phyloP scores from a whole-genome alignment of 306 rosid species.

The Acacia acuminata region DNA sequence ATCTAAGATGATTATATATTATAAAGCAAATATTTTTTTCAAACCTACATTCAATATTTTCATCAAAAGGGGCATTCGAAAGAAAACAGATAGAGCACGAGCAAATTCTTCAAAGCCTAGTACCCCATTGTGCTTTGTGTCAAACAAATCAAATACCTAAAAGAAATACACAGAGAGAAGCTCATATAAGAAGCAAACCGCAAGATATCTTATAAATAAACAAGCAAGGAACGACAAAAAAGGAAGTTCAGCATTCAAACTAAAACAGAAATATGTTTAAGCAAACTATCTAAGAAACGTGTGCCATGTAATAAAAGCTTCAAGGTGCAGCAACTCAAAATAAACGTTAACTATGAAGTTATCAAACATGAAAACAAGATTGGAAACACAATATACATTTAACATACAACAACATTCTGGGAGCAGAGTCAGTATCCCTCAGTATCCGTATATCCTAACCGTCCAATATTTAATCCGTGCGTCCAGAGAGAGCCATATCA shows the following conservation, averaged over 20 bases:
- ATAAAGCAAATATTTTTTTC: background rate
- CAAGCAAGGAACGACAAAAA: constrained; percentile 7
- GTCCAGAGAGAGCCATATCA: no score
- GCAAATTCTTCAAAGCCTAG: constrained; percentile 98
- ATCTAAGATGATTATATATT: background rate
- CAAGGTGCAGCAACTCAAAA: background rate
- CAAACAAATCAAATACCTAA: constrained; percentile 91
- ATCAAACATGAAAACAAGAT: no score
- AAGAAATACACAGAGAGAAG: constrained; percentile 12
- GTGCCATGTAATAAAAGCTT: background rate
- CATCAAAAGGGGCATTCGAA: constrained; percentile 94
- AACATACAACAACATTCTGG: background rate
- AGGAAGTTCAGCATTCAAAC: constrained; percentile 28
- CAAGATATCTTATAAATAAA: constrained; percentile 26
- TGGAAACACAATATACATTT: no score
- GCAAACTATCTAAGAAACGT: background rate
- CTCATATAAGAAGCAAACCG: constrained; percentile 27
- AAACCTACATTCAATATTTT: constrained; percentile 81
- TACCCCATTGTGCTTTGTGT: constrained; percentile 96
- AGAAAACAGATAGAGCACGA: constrained; percentile 92
- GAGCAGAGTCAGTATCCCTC: no score
- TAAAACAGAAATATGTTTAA: background rate
- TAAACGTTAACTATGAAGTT: no score
- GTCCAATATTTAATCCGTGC: no score
- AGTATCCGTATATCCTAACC: no score